Evolutionary conservation across 208 protist species (phyloP).

Genomic region (Phytomonas francai): DNA sequence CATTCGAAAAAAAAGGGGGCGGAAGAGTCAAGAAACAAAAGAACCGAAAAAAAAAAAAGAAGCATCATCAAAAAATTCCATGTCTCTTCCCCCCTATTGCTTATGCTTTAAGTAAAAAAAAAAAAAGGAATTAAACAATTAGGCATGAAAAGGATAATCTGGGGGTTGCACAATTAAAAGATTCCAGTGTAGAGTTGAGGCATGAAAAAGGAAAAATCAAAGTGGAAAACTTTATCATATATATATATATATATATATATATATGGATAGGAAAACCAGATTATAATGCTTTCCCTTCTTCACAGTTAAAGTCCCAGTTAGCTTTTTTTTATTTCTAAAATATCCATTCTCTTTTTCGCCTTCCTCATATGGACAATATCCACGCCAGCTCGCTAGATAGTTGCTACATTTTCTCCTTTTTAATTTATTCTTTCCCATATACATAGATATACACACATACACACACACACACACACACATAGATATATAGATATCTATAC

Average conservation of each 20-base stretch:
- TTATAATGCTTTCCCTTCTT: too few relatives aligned
- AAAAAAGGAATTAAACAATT: constrained; percentile 5
- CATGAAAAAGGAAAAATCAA: constrained; percentile 11
- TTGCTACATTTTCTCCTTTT: constrained; percentile 1
- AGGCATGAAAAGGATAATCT: constrained; percentile 8
- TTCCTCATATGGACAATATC: too few relatives aligned
- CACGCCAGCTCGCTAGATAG: too few relatives aligned
- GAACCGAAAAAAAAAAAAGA: constrained; percentile 5
- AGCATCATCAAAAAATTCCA: constrained; percentile 1
- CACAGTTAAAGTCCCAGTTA: neutral
- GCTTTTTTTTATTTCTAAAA: too few relatives aligned
- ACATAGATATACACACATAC: constrained; percentile 7
- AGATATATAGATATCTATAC: constrained; percentile 9
- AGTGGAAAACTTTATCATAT: constrained; percentile 6
- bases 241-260: neutral
- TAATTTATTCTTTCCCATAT: neutral
- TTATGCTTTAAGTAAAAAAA: constrained; percentile 6
- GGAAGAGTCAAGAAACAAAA: constrained; percentile 11
- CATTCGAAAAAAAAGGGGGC: neutral
- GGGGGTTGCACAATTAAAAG: neutral
- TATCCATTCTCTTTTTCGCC: neutral
- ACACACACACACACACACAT: constrained; percentile 8
- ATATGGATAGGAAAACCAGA: too few relatives aligned
- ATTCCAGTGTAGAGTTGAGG: neutral
- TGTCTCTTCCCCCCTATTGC: neutral